Percentiles rank a stretch among this genome's conserved stretches.
These are phyloP conservation scores for Russula emetica DNA, from an alignment of 768 basidiomycete species.

Conservation along the genomic window DNA sequence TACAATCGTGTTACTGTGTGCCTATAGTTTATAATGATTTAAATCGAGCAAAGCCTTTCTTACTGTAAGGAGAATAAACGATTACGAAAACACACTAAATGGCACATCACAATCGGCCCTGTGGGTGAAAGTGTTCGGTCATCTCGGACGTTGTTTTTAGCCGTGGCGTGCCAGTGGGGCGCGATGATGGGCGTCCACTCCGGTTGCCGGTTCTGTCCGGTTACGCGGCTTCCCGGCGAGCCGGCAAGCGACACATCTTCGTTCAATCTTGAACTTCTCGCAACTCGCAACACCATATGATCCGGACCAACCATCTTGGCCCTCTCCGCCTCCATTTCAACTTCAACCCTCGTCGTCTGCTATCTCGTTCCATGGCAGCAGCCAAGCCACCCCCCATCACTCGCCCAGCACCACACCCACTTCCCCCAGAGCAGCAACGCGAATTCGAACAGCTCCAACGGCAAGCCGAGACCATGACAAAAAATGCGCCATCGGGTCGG, in stretches of 20 bases:
- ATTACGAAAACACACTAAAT: neutral
- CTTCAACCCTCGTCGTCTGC: constrained; percentile 3
- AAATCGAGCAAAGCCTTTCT: no score
- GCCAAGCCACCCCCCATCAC: constrained; percentile 38
- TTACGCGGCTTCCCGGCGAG: neutral
- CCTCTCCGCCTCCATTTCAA: neutral
- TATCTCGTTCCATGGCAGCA: constrained; percentile 28
- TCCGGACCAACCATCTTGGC: neutral
- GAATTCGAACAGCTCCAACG: constrained; percentile 85
- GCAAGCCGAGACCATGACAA: constrained; percentile 45
- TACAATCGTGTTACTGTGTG: neutral
- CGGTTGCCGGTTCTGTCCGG: neutral
- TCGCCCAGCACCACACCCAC: constrained; percentile 68
- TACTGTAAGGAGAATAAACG: no score
- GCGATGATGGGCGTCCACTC: no score
- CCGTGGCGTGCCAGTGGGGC: no score
- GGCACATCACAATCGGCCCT: neutral
- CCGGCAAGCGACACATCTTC: neutral
- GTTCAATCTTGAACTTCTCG: no score
- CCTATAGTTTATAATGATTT: neutral
- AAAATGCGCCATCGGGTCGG: constrained; percentile 29
- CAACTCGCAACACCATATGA: neutral
- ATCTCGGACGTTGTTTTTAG: neutral
- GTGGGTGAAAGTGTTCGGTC: neutral
- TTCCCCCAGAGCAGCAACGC: constrained; percentile 70